A percentile compares a stretch with the other conserved stretches of the same genome.
Conservation (phyloP, 2,329 filamentous ascomycete species). For the Penicillium italicum region DNA sequence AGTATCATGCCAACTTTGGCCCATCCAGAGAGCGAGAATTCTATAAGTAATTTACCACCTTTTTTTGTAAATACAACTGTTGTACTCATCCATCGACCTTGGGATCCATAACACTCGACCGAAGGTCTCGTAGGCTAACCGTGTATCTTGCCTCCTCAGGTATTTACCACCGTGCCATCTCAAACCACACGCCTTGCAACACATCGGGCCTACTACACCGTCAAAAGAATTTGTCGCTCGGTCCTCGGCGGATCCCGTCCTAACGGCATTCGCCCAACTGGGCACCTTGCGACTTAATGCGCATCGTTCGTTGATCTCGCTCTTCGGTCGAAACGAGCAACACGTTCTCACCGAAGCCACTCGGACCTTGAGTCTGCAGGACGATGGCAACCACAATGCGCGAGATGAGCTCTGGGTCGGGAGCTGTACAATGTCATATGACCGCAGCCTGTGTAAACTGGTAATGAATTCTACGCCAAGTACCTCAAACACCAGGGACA, state of each 20-base stretch:
- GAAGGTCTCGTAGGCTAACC: neutral
- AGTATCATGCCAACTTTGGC: conserved; percentile 1
- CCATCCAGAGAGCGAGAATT: conserved; percentile 14
- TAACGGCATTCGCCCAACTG: conserved; percentile 30
- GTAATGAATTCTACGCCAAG: neutral
- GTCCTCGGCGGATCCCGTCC: conserved; percentile 14
- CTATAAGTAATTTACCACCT: conserved; percentile 9
- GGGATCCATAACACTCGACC: neutral
- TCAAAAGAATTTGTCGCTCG: neutral
- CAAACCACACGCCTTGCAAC: neutral
- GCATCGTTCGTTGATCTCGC: conserved; percentile 25
- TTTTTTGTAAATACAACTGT: no score
- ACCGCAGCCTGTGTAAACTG: conserved; percentile 12
- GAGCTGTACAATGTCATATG: conserved; percentile 15
- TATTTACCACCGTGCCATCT: conserved; percentile 7
- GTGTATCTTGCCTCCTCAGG: neutral
- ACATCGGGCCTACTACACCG: neutral
- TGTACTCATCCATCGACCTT: neutral
- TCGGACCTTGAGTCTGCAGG: conserved; percentile 15
- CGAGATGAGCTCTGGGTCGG: conserved; percentile 14
- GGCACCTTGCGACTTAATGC: conserved; percentile 23
- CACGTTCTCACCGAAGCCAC: conserved; percentile 30
- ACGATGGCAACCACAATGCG: conserved; percentile 5
- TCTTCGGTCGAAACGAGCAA: conserved; percentile 26
- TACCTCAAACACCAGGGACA: neutral